Base-by-base conservation (phyloP, 169 alveolate species). In the Eimeria maxima region DNA sequence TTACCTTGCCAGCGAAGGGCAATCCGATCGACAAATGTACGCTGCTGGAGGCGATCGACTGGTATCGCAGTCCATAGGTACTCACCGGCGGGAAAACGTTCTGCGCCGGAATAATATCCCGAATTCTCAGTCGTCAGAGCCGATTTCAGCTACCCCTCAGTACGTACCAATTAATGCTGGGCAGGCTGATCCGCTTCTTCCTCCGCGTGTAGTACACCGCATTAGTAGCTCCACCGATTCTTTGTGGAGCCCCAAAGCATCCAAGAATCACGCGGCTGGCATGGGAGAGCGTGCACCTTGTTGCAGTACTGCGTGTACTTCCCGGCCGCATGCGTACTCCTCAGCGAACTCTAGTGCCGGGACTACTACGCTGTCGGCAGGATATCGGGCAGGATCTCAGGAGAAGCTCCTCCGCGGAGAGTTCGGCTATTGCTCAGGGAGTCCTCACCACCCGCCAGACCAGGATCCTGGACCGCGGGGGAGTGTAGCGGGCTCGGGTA, bases 171-270 rank as follows among this genome's bases (percentile, higher is more conserved):
- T 63, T 33, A n/a, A 44, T 45, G 38, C 81, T 14, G 55, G 93
- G 27, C 93, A 57, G 81, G 45, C 83, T n/a, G 93, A 87, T 20
- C 80, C 81, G 4, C 33, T 38, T 8, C n/a, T 87, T 16, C 11
- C 93, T 87, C 14, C 93, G 60, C 4, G 81, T 63, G 65, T 24
- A 60, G 81, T 60, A 47, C 93, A 87, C 45, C 93, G 93, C 93
- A 63, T 63, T n/a, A 87, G 20, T 45, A 87, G 93, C 93, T 87
- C 93, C 4, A 47, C 93, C 11, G 93, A 81, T n/a, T 87, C 93
- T 63, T 87, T 87, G 93, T 87, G 93, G 93, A 87, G 93, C 93
- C 93, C 93, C 13, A 87, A 87, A 24, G 93, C 93, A 29, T 87
- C 93, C 44, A 60, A 53, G 63, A 63, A 47, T 22, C 93, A 87